Base-by-base conservation (phyloP, 2,329 filamentous ascomycete genomes). In the Teratosphaeria epicoccoides region DNA sequence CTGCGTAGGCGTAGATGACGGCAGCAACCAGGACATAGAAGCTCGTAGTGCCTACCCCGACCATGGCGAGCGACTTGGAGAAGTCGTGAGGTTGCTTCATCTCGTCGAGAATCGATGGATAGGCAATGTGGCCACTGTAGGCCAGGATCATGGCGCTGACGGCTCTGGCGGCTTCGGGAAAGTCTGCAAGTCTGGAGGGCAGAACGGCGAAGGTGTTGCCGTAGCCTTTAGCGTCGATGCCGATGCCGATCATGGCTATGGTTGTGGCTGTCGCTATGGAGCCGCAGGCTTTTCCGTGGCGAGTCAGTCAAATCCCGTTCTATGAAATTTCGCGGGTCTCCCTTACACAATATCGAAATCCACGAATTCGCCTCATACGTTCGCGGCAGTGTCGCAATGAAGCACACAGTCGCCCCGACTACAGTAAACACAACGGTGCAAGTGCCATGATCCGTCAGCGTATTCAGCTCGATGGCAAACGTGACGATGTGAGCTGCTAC, bases 401-500 rank as follows among this genome's bases (percentile, higher is more conserved):
- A 79, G 49, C 79, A 83, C 3, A 86, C 53, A 4, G 76, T 61
- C 55, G 82, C 61, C 0, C 81, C 82, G 1, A 82, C 70, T n/a
- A 82, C 70, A 3, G 76, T 78, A 69, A 81, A 86, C 1, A 81
- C 71, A 28, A 59, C 49, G 6, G 57, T 60, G 52, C 86, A 79
- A 3, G 81, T 82, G 66, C 83, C 78, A 55, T 84, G 76, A 3
- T 77, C 66, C 4, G 81, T 82, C 49, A 87, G 72, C 48, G 76
- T 80, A 59, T 82, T 82, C 67, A 87, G 78, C 58, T 83, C 83
- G 60, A 87, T 83, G 26, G 76, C 77, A 57, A 86, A 86, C 0
- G 83, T 85, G 55, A 87, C 70, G 49, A 85, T 73, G 68, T 88
- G 85, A n/a, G 82, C 84, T 28, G 78, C 82, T 68, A 84, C 82